Evolutionary conservation across 192 early-diverging fungal species (phyloP), one percentile per base, ranked within the genome.

Genomic region (Obelidium mucronatum): DNA sequence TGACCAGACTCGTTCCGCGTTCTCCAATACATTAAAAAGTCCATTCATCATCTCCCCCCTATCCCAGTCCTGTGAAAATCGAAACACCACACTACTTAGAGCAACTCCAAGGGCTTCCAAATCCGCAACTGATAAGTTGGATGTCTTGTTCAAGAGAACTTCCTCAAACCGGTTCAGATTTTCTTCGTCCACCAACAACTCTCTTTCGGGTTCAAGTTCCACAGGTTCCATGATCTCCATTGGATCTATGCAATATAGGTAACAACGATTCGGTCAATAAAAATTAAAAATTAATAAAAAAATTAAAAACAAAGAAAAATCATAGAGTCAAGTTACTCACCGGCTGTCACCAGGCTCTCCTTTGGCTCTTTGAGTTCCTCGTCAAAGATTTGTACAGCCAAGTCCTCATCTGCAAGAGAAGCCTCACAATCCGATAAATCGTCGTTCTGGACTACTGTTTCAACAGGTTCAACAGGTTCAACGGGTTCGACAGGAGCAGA

Each of bases 41-140:
- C 52, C 67, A 17, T 19, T 19, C 13, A 76, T 44, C 74, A 76
- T 76, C 24, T 30, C 61, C 5, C 26, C 39, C 42, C 74, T 2
- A 22, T 76, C 63, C 61, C 61, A 67, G 3, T 67, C 65, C 2
- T 34, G 26, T 34, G 40, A 40, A 36, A 19, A 17, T 17, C 74
- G 15, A 2, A 33, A 62, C 35, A 67, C 74, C 0, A 56, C 74
- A 24, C 35, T 52, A 40, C 61, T 33, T 64, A 76, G 55, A 24
- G 74, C 74, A 66, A 76, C 74, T 11, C 64, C 74, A 1, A 76
- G 51, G 1, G 44, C 74, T 37, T 76, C 74, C 44, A 76, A 31
- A n/a, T 76, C 74, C 11, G 74, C 39, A 30, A 76, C 74, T 26
- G 74, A 76, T 19, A 26, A 19, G 1, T 37, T 52, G 3, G 26